phyloP scores from a whole-genome alignment of 306 rosid genomes.

The Pyrus pyrifolia region DNA sequence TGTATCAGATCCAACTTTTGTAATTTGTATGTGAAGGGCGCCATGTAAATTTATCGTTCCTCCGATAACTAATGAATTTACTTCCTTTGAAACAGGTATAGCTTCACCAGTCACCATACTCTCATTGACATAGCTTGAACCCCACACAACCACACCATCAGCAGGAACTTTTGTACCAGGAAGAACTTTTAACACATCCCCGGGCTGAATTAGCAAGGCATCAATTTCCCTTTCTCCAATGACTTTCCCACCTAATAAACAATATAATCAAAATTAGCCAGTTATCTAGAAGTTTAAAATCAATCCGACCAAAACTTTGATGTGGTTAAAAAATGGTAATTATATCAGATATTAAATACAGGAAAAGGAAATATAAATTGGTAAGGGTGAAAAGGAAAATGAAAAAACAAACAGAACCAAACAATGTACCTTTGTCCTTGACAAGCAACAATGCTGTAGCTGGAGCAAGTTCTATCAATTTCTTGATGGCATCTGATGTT shows the following conservation, averaged over 20 bases:
- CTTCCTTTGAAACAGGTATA: constrained; percentile 69
- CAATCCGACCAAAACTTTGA: neutral
- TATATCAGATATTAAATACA: too few species aligned
- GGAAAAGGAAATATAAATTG: neutral
- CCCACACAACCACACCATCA: constrained; percentile 82
- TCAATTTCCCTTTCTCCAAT: constrained; percentile 86
- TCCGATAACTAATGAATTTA: constrained; percentile 65
- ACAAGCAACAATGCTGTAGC: constrained; percentile 73
- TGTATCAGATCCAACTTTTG: constrained; percentile 91
- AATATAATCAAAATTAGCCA: neutral
- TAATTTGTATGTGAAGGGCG: constrained; percentile 65
- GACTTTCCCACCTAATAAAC: constrained; percentile 50
- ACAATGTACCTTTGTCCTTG: constrained; percentile 63
- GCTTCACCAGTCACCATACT: constrained; percentile 99
- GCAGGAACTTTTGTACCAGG: constrained; percentile 95
- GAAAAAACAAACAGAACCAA: constrained; percentile 7
- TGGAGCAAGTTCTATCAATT: constrained; percentile 87
- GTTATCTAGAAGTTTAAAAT: neutral
- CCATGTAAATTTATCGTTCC: constrained; percentile 95
- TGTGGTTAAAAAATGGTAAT: neutral
- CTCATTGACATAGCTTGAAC: constrained; percentile 88
- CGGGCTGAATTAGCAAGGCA: constrained; percentile 77
- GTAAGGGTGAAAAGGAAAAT: neutral
- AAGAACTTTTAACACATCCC: constrained; percentile 81
- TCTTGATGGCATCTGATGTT: constrained; percentile 98